These are phyloP conservation scores for Xerophyta viscosa DNA, from an alignment of 106 monocot genomes.

Conservation along the genomic window DNA sequence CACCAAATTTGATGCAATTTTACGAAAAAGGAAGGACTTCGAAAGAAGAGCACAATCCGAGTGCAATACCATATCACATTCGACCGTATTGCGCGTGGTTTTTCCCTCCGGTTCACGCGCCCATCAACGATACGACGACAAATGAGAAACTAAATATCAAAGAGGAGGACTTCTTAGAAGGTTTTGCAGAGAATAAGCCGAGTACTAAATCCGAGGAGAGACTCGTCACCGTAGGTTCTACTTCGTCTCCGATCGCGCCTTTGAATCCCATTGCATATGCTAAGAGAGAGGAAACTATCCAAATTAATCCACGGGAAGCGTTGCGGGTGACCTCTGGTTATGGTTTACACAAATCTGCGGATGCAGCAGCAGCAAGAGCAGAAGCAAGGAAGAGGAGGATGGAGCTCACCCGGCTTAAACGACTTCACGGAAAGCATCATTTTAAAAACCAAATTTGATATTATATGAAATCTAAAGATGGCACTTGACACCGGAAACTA, in stretches of 20 bases:
- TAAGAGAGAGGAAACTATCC: no score
- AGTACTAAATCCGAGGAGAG: no score
- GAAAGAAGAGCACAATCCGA: not conserved
- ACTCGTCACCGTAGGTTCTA: no score
- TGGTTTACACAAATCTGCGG: not conserved
- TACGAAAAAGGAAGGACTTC: conserved; percentile 12
- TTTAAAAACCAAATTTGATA: conserved; percentile 2
- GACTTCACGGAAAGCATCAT: conserved; percentile 14
- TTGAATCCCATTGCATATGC: not conserved
- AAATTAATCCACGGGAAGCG: no score
- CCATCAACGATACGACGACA: not conserved
- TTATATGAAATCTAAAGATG: no score
- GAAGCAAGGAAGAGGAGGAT: conserved; percentile 45
- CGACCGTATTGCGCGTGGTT: conserved; percentile 24
- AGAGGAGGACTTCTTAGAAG: no score
- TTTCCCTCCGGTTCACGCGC: not conserved
- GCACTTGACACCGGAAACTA: no score
- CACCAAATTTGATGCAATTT: not conserved
- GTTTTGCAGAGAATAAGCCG: no score
- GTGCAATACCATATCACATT: conserved; percentile 5
- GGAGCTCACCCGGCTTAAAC: conserved; percentile 39
- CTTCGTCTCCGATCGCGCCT: not conserved
- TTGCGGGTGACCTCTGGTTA: no score
- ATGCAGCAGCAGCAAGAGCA: conserved; percentile 22
- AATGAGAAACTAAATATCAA: no score